Percentiles rank a stretch among this genome's conserved stretches.
These are phyloP conservation scores for Erythrobasidium yunnanense DNA, from an alignment of 768 basidiomycete species.

Conservation along the genomic window DNA sequence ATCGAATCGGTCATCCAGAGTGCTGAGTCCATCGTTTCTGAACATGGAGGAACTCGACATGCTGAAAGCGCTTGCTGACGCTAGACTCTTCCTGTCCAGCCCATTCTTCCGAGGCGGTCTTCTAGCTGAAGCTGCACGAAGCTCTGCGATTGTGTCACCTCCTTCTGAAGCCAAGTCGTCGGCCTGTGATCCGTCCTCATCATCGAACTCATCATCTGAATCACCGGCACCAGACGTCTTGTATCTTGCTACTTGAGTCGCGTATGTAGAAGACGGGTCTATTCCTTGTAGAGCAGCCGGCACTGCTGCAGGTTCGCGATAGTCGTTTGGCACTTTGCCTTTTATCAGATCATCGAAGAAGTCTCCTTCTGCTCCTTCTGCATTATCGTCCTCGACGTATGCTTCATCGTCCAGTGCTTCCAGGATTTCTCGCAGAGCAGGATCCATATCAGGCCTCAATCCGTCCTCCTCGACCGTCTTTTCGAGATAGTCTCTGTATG, in stretches of 20 bases:
- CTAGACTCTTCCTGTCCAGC: conserved; percentile 4
- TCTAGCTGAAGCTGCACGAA: conserved; percentile 67
- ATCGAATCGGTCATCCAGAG: conserved; percentile 86
- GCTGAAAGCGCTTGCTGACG: conserved; percentile 66
- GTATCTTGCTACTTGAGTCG: conserved; percentile 35
- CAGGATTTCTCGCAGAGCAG: conserved; percentile 77
- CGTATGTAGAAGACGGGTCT: conserved; percentile 60
- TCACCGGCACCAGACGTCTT: conserved; percentile 37
- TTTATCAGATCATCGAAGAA: conserved; percentile 43
- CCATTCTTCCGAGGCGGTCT: conserved; percentile 50
- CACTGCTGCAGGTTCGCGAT: conserved; percentile 35
- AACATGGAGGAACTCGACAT: conserved; percentile 97
- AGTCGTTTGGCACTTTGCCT: conserved; percentile 26
- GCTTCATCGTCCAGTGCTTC: conserved; percentile 94
- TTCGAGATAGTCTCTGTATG: conserved; percentile 64
- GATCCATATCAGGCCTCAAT: conserved; percentile 91
- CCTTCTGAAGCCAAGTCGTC: conserved; percentile 52
- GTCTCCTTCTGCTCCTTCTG: conserved; percentile 54
- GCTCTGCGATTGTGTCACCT: conserved; percentile 65
- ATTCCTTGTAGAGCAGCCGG: conserved; percentile 47
- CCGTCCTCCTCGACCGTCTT: conserved; percentile 52
- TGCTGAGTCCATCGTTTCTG: conserved; percentile 75
- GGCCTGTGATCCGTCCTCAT: conserved; percentile 44
- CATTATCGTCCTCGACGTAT: conserved; percentile 67
- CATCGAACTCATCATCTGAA: conserved; percentile 44